Conservation (phyloP, 306 rosid species). For the Quercus gilva region DNA sequence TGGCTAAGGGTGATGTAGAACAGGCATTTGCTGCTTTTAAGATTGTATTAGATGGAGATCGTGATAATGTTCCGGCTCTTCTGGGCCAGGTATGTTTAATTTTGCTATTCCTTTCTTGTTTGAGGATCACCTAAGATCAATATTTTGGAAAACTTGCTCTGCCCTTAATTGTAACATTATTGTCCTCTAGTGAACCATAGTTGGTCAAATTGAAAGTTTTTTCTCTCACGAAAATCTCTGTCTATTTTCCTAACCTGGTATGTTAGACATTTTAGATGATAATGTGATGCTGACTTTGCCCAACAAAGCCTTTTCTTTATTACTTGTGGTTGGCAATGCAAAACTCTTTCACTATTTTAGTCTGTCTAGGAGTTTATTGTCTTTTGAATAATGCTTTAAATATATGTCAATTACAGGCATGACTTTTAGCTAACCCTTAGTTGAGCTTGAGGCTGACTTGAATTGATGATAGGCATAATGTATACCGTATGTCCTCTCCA, state of each 20-base stretch:
- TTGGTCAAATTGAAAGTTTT: not conserved
- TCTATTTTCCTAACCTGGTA: not conserved
- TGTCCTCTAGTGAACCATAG: not conserved
- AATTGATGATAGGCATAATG: not conserved
- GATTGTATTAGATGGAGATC: constrained; percentile 92
- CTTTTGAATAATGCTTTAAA: not conserved
- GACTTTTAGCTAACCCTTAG: not conserved
- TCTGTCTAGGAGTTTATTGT: not conserved
- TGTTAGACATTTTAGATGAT: not conserved
- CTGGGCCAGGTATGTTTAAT: constrained; percentile 71
- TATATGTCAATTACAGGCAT: not conserved
- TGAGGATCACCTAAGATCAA: not conserved
- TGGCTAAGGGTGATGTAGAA: constrained; percentile 94
- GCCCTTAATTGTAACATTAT: not conserved
- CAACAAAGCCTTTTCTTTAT: not conserved
- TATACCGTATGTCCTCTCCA: not conserved
- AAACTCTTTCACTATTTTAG: not conserved
- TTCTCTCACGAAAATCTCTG: not conserved
- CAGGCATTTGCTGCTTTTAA: constrained; percentile 95
- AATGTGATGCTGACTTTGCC: not conserved
- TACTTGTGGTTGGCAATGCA: not conserved
- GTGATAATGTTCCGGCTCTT: constrained; percentile 95
- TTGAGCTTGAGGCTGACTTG: not conserved
- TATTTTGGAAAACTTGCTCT: not conserved
- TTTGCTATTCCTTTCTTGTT: not conserved